These are phyloP conservation scores for Saitozyma podzolica DNA, from an alignment of 768 basidiomycete species.

Conservation along the genomic window DNA sequence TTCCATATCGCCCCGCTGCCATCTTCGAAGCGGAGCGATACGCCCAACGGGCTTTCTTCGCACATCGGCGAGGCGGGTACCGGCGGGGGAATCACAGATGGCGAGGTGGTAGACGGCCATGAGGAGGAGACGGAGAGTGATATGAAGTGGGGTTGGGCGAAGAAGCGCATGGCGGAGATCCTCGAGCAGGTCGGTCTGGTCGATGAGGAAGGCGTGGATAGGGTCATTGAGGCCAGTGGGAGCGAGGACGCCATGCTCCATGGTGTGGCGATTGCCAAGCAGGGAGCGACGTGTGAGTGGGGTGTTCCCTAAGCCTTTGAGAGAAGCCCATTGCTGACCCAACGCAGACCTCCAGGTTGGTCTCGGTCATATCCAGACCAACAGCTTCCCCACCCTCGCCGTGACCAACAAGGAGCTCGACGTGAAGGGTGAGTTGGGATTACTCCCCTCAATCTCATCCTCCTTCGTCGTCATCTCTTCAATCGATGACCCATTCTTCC, in stretches of 20 bases:
- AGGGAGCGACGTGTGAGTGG: constrained; percentile 42
- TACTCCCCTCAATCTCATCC: background rate
- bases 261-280: constrained; percentile 46
- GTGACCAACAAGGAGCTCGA: constrained; percentile 49
- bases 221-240: constrained; percentile 44
- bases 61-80: constrained; percentile 19
- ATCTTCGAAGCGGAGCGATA: constrained; percentile 5
- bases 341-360: constrained; percentile 38
- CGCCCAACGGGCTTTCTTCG: constrained; percentile 14
- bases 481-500: background rate
- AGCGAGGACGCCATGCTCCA: constrained; percentile 37
- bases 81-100: constrained; percentile 33
- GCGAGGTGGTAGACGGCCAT: constrained; percentile 19
- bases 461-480: background rate
- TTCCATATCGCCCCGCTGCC: constrained; percentile 37
- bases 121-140: constrained; percentile 28
- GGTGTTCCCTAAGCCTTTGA: background rate
- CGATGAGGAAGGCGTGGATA: constrained; percentile 44
- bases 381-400: constrained; percentile 38
- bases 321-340: background rate
- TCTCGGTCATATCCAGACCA: constrained; percentile 41
- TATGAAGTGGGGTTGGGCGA: constrained; percentile 39
- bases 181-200: constrained; percentile 30
- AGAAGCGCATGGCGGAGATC: constrained; percentile 25
- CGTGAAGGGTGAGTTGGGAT: constrained; percentile 27